Evolutionary conservation across 768 basidiomycete species (phyloP), one percentile per base, ranked within the genome.

Genomic region (Russula ochroleuca): DNA sequence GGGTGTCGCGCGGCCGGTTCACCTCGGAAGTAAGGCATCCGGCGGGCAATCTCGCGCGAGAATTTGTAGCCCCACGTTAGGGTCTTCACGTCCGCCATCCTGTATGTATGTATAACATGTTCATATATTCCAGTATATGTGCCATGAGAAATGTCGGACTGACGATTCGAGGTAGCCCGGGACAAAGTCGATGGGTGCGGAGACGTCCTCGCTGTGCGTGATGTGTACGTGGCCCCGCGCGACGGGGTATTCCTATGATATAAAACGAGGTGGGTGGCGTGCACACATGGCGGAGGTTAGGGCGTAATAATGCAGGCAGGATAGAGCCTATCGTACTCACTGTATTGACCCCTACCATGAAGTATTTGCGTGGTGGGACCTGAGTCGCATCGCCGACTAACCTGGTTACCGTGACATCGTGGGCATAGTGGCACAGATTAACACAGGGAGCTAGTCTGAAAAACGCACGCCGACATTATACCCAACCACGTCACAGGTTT

Each of bases 21-120:
- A n/a, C 77, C 77, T 17, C 75, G 72, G 51, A 77, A 78, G 47
- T 63, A 68, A 15, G 72, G 61, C 80, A 85, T 83, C 17, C 86
- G 81, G 40, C 86, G 79, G 4, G 76, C 74, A 11, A 83, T 65
- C 72, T 88, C 85, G 1, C 85, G 78, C 4, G 70, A 59, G 58
- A 77, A 78, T 66, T 87, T 88, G 71, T 86, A 87, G 0, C 69
- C 75, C 77, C 82, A 82, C 58, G 74, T 74, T 50, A 85, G 65
- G 23, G 78, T 72, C 0, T 70, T 77, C 7, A 87, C 57, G 43
- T 75, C 75, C 17, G 67, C 72, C 49, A 67, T 64, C n/a, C 74
- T 75, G 50, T 21, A 2, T 23, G n/a, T n/a, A 45, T 45, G 4
- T 11, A 10, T 1, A 1, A 7, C 6, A n/a, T 14, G 13, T 21